A percentile compares a stretch with the other conserved stretches of the same genome.
phyloP scores from a whole-genome alignment of 2,329 filamentous ascomycete species.

The Talaromyces sp. region DNA sequence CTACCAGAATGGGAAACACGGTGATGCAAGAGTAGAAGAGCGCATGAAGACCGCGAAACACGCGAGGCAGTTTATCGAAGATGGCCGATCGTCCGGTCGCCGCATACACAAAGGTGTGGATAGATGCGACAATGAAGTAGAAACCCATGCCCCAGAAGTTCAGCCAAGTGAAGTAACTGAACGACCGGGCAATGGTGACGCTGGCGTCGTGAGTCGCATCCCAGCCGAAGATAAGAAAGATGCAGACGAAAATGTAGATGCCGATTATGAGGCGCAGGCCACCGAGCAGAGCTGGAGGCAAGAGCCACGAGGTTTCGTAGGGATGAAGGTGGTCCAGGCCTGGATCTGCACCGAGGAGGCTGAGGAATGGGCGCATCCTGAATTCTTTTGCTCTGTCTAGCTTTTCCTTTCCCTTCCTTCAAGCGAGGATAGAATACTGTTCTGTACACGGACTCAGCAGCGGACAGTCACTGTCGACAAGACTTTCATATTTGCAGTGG shows the following conservation, averaged over 20 bases:
- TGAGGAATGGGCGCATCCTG: constrained; percentile 14
- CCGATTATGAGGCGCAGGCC: constrained; percentile 36
- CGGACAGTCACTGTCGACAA: background rate
- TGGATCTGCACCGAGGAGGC: constrained; percentile 29
- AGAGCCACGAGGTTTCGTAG: constrained; percentile 75
- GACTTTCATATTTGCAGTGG: background rate
- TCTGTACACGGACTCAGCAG: background rate
- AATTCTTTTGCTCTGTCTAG: background rate
- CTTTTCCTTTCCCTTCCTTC: background rate
- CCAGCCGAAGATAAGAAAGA: constrained; percentile 65
- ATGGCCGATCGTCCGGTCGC: constrained; percentile 47
- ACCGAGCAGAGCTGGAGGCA: constrained; percentile 56
- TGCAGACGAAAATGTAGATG: constrained; percentile 64
- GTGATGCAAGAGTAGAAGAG: constrained; percentile 59
- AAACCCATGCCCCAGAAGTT: constrained; percentile 79
- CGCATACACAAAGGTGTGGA: constrained; percentile 66
- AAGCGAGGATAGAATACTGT: background rate
- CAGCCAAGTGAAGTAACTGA: constrained; percentile 77
- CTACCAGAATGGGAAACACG: constrained; percentile 63
- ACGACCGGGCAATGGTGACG: constrained; percentile 48
- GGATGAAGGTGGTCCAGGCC: constrained; percentile 50
- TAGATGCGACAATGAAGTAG: constrained; percentile 63
- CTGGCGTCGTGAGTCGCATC: constrained; percentile 50
- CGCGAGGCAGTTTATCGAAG: constrained; percentile 54
- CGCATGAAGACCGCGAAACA: constrained; percentile 59